Conservation (phyloP, 2,329 filamentous ascomycete genomes). For the Aquanectria penicillioides region DNA sequence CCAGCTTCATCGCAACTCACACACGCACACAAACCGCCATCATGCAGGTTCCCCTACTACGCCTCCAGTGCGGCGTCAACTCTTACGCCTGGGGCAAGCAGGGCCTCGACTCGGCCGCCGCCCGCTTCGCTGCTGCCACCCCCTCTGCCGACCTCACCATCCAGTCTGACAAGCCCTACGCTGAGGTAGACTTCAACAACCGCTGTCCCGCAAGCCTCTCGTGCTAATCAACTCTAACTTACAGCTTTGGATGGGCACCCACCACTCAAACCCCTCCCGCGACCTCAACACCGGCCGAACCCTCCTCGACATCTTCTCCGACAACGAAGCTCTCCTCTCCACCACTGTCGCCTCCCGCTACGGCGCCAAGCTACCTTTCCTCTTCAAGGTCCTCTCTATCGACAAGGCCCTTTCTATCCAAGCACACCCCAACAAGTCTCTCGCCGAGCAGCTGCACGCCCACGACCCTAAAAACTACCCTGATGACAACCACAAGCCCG, state of each 20-base stretch:
- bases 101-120: constrained; percentile 86
- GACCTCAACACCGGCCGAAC: constrained; percentile 85
- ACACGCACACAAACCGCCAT: not conserved
- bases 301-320: constrained; percentile 86
- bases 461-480: constrained; percentile 94
- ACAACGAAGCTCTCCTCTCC: constrained; percentile 86
- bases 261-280: constrained; percentile 94
- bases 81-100: constrained; percentile 99
- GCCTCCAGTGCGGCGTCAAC: constrained; percentile 91
- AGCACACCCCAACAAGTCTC: constrained; percentile 94
- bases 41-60: constrained; percentile 83
- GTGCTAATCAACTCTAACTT: constrained; percentile 8
- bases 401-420: constrained; percentile 97
- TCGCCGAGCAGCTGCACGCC: constrained; percentile 85
- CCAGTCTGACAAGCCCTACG: constrained; percentile 89
- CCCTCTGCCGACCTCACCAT: constrained; percentile 79
- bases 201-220: too few relatives aligned
- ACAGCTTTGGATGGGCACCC: constrained; percentile 98
- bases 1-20: too few relatives aligned
- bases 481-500: constrained; percentile 99
- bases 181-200: too few relatives aligned
- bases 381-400: constrained; percentile 98
- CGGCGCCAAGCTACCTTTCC: constrained; percentile 86
- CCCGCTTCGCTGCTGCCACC: constrained; percentile 88
- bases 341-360: constrained; percentile 78